phyloP scores from a whole-genome alignment of 257 asterid species.

The Solanum tacnaense region DNA sequence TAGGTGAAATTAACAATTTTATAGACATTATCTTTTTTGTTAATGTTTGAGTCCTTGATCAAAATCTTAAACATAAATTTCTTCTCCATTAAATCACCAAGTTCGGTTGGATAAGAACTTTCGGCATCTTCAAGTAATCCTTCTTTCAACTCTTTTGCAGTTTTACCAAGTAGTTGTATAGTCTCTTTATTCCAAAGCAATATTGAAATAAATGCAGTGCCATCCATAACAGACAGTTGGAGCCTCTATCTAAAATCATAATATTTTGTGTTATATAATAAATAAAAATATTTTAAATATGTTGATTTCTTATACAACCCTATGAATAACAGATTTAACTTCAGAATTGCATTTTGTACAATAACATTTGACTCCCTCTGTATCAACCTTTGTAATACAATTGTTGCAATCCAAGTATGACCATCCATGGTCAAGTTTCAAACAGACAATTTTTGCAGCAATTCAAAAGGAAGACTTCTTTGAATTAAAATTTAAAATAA shows the following conservation, averaged over 20 bases:
- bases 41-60: too few species aligned
- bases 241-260: neutral
- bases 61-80: neutral
- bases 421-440: too few species aligned
- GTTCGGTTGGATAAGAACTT: neutral
- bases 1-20: neutral
- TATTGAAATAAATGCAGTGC: neutral
- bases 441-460: too few species aligned
- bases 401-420: too few species aligned
- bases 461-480: too few species aligned
- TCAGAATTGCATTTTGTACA: neutral
- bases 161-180: neutral
- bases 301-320: neutral
- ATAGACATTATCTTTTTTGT: neutral
- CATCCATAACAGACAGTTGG: neutral
- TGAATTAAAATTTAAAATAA: too few species aligned
- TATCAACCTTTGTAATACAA: too few species aligned
- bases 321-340: neutral
- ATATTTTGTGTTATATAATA: neutral
- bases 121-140: neutral
- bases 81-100: neutral
- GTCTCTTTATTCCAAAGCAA: neutral
- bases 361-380: neutral
- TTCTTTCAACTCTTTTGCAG: neutral
- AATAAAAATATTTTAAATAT: too few species aligned